phyloP scores from a whole-genome alignment of 495 filamentous ascomycete genomes.

The Pyrenula massariospora region DNA sequence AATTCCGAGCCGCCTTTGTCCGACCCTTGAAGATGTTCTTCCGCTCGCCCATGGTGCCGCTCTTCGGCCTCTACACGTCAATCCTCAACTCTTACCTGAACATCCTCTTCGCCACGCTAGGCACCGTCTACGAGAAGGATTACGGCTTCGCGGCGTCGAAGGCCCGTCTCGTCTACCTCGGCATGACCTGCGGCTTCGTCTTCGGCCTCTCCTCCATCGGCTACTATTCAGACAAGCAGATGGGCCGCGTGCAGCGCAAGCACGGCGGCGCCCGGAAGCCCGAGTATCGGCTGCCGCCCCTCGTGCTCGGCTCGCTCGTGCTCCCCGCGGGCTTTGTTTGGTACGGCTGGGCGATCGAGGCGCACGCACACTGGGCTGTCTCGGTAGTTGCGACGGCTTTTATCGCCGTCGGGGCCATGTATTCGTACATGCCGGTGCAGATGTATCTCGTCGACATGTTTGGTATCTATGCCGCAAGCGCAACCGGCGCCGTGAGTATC shows the following conservation, averaged over 20 bases:
- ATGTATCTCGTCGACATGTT: slow-evolving; percentile 69
- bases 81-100: slow-evolving; percentile 58
- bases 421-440: slow-evolving; percentile 58
- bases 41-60: slow-evolving; percentile 39
- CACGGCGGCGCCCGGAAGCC: slow-evolving; percentile 28
- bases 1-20: slow-evolving; percentile 7
- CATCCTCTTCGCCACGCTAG: slow-evolving; percentile 48
- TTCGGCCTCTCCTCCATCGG: slow-evolving; percentile 16
- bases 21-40: slow-evolving; percentile 36
- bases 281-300: slow-evolving; percentile 51
- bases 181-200: slow-evolving; percentile 20
- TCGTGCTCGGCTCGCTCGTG: slow-evolving; percentile 44
- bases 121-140: slow-evolving; percentile 30
- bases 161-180: slow-evolving; percentile 25
- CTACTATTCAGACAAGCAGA: slow-evolving; percentile 24
- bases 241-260: slow-evolving; percentile 34
- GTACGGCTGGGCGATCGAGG: slow-evolving; percentile 54
- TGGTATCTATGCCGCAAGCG: slow-evolving; percentile 61
- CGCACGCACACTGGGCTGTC: slow-evolving; percentile 38
- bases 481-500: slow-evolving; percentile 53
- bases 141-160: slow-evolving; percentile 35
- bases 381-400: slow-evolving; percentile 27
- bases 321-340: slow-evolving; percentile 47
- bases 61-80: slow-evolving; percentile 43
- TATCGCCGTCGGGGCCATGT: slow-evolving; percentile 42